Percentiles rank a stretch among this genome's conserved stretches.
Conservation (phyloP, 345 rosid species). For the Arabis alpina region DNA sequence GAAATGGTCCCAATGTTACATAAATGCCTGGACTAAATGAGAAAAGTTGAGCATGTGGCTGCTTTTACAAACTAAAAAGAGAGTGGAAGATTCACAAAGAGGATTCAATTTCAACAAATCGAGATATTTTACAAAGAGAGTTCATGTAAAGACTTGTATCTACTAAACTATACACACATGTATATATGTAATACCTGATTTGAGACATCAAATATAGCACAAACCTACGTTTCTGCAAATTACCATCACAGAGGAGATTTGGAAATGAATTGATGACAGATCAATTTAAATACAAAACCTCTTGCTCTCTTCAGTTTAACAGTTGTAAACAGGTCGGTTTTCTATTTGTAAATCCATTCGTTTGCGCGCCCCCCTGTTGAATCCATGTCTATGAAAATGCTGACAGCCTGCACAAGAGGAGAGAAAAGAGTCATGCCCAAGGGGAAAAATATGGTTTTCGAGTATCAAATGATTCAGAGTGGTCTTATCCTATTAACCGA, state of each 20-base stretch:
- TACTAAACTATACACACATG: slow-evolving; percentile 34
- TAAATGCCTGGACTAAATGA: slow-evolving; percentile 2
- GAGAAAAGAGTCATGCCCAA: not conserved
- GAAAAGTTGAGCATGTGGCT: slow-evolving; percentile 13
- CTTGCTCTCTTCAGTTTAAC: slow-evolving; percentile 15
- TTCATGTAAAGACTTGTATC: slow-evolving; percentile 26
- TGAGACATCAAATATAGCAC: slow-evolving; percentile 24
- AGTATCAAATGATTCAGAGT: slow-evolving; percentile 9
- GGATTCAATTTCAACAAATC: slow-evolving; percentile 15
- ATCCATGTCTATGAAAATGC: slow-evolving; percentile 98
- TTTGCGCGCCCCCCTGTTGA: slow-evolving; percentile 89
- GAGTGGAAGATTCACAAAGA: slow-evolving; percentile 21
- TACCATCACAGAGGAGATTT: slow-evolving; percentile 23
- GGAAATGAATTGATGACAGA: slow-evolving; percentile 19
- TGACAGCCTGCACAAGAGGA: slow-evolving; percentile 74
- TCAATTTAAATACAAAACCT: not conserved
- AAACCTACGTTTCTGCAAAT: slow-evolving; percentile 22
- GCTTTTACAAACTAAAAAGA: not conserved
- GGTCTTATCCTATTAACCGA: slow-evolving; percentile 12
- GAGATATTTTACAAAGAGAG: slow-evolving; percentile 20
- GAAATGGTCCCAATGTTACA: slow-evolving; percentile 15
- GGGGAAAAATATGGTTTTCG: too few relatives aligned
- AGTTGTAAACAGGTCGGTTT: not conserved
- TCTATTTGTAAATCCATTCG: slow-evolving; percentile 96
- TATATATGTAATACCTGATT: slow-evolving; percentile 11